These are phyloP conservation scores for Hippophae gyantsensis DNA, from an alignment of 306 rosid species.

Conservation along the genomic window DNA sequence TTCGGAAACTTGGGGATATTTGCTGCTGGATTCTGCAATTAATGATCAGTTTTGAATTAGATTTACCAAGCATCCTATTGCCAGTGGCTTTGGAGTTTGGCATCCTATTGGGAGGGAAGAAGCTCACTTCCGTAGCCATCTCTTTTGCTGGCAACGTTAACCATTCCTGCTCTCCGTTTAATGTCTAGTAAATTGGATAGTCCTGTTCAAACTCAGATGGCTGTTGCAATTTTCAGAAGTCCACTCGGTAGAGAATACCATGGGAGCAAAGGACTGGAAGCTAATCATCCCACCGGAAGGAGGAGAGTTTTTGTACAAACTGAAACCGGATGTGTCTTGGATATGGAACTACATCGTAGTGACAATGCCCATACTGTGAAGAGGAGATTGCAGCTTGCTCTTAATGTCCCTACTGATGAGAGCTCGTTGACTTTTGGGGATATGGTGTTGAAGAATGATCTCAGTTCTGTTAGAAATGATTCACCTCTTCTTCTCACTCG, in stretches of 20 bases:
- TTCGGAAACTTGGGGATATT: constrained; percentile 12
- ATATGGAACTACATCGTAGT: constrained; percentile 78
- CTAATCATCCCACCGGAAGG: constrained; percentile 55
- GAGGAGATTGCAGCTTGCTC: constrained; percentile 87
- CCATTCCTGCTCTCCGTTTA: constrained; percentile 16
- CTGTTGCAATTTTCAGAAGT: constrained; percentile 54
- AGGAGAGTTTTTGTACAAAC: constrained; percentile 89
- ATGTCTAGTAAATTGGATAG: constrained; percentile 87
- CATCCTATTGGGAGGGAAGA: constrained; percentile 41
- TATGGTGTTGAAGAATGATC: constrained; percentile 75
- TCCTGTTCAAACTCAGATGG: constrained; percentile 97
- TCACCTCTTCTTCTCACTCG: constrained; percentile 79
- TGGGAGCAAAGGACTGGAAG: constrained; percentile 46
- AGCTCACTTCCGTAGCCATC: constrained; percentile 41
- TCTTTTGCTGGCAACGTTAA: constrained; percentile 27
- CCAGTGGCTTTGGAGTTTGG: constrained; percentile 43
- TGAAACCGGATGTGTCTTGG: constrained; percentile 77
- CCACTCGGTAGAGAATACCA: constrained; percentile 55
- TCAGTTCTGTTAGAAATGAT: constrained; percentile 70
- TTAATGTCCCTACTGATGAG: constrained; percentile 81
- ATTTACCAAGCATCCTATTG: constrained; percentile 14
- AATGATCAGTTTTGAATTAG: constrained; percentile 44
- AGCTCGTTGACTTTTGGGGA: constrained; percentile 89
- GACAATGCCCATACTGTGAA: constrained; percentile 95
- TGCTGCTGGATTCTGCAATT: constrained; percentile 18